Base-by-base conservation (phyloP, 108 stramenopile genomes). In the Nitzschia sp. region DNA sequence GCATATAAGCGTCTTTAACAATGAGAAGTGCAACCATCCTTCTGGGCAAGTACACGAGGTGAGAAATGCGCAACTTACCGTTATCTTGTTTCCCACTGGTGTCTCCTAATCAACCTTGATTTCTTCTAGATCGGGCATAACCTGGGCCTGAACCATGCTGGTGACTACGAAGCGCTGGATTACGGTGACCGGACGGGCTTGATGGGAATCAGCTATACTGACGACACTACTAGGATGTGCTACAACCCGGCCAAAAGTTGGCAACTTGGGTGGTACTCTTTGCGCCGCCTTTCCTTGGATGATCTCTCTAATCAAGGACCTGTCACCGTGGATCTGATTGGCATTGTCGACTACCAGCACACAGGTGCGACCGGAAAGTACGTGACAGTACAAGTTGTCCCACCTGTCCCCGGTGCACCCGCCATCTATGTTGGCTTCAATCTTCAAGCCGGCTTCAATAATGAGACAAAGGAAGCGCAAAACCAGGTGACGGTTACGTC, bases 41-140 rank as follows among this genome's bases (percentile, higher is more conserved):
- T 68, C 67, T 29, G 69, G 60, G 6, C 72, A 70, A 42, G 55
- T 85, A 29, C 89, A 91, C 64, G 89, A 91, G n/a, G n/a, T n/a
- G n/a, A n/a, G n/a, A n/a, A n/a, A n/a, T n/a, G n/a, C n/a, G n/a
- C n/a, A n/a, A n/a, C n/a, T n/a, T n/a, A n/a, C n/a, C n/a, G n/a
- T n/a, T n/a, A n/a, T n/a, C n/a, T n/a, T n/a, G n/a, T n/a, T n/a
- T n/a, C n/a, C n/a, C n/a, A n/a, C n/a, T n/a, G n/a, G n/a, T n/a
- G n/a, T n/a, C n/a, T n/a, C n/a, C n/a, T n/a, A n/a, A n/a, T n/a
- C n/a, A n/a, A n/a, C n/a, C n/a, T n/a, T n/a, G n/a, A n/a, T n/a
- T n/a, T n/a, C n/a, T n/a, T n/a, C n/a, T n/a, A 83, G 58, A 53
- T 87, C 13, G 88, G 84, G 21, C 87, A 88, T 76, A 92, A 85